Evolutionary conservation across 768 basidiomycete species (phyloP).

Genomic region (Calocera cornea): DNA sequence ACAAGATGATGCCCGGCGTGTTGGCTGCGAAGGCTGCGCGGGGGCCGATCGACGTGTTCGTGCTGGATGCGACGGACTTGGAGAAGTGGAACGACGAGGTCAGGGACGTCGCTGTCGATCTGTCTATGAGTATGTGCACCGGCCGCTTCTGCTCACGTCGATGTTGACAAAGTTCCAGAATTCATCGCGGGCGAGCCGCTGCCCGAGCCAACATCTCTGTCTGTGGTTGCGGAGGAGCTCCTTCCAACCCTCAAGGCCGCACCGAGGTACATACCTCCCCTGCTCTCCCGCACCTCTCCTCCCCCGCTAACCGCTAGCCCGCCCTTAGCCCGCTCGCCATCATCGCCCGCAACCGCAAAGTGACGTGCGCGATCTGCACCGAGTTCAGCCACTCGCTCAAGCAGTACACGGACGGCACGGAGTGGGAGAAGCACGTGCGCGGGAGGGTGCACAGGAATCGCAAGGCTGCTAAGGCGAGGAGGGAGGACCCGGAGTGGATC

Average conservation of each 20-base stretch:
- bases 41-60: conserved; percentile 33
- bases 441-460: conserved; percentile 12
- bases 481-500: conserved; percentile 16
- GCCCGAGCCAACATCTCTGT: conserved; percentile 45
- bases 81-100: conserved; percentile 49
- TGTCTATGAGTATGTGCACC: conserved; percentile 24
- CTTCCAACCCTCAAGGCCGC: conserved; percentile 37
- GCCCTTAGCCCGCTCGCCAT: conserved; percentile 41
- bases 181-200: conserved; percentile 40
- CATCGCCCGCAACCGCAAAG: conserved; percentile 42
- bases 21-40: conserved; percentile 33
- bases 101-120: conserved; percentile 32
- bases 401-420: conserved; percentile 43
- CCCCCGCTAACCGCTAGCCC: neutral
- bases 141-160: too few species aligned
- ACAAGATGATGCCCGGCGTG: conserved; percentile 70
- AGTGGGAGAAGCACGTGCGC: conserved; percentile 41
- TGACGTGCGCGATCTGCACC: conserved; percentile 53
- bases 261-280: conserved; percentile 15
- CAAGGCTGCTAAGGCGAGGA: conserved; percentile 16
- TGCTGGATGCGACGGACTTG: conserved; percentile 57
- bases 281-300: neutral
- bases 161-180: too few species aligned
- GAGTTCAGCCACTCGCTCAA: conserved; percentile 39
- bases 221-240: conserved; percentile 40